Evolutionary conservation across 2,329 filamentous ascomycete species (phyloP).

Genomic region (Talaromyces sp.): DNA sequence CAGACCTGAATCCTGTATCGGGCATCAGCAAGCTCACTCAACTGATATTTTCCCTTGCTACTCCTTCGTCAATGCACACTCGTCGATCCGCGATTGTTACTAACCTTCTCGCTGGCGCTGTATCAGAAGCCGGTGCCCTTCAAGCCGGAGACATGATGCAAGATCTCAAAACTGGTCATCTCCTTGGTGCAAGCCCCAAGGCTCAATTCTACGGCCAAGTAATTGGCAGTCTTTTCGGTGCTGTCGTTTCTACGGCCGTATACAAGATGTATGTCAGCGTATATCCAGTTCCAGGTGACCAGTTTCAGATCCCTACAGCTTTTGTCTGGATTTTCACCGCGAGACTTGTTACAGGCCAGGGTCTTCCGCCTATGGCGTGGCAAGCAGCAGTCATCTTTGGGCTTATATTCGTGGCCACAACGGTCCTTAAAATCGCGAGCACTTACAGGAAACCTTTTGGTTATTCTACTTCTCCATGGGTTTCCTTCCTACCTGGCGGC

Average conservation of each 20-base stretch:
- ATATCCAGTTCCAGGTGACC: conserved; percentile 78
- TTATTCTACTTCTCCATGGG: conserved; percentile 50
- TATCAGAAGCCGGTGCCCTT: conserved; percentile 77
- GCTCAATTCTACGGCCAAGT: conserved; percentile 97
- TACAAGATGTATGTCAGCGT: conserved; percentile 88
- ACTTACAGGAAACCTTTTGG: conserved; percentile 27
- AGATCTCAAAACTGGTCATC: conserved; percentile 91
- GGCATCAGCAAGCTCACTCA: conserved; percentile 97
- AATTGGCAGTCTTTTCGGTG: conserved; percentile 80
- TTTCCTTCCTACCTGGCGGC: conserved; percentile 76
- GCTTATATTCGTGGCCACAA: conserved; percentile 65
- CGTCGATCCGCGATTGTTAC: conserved; percentile 80
- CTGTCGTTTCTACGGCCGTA: conserved; percentile 77
- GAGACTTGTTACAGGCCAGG: conserved; percentile 83
- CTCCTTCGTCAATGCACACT: conserved; percentile 72
- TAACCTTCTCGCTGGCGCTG: conserved; percentile 87
- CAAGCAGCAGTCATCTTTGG: conserved; percentile 75
- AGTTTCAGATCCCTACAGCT: conserved; percentile 90
- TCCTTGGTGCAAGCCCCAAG: conserved; percentile 84
- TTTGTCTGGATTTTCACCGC: conserved; percentile 99
- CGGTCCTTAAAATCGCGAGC: conserved; percentile 61
- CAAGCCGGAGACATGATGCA: conserved; percentile 97
- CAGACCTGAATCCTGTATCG: conserved; percentile 91
- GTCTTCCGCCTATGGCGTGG: conserved; percentile 75
- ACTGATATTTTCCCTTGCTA: conserved; percentile 86